These are phyloP conservation scores for Myriosclerotinia scirpicola DNA, from an alignment of 2,329 filamentous ascomycete species.

Conservation along the genomic window DNA sequence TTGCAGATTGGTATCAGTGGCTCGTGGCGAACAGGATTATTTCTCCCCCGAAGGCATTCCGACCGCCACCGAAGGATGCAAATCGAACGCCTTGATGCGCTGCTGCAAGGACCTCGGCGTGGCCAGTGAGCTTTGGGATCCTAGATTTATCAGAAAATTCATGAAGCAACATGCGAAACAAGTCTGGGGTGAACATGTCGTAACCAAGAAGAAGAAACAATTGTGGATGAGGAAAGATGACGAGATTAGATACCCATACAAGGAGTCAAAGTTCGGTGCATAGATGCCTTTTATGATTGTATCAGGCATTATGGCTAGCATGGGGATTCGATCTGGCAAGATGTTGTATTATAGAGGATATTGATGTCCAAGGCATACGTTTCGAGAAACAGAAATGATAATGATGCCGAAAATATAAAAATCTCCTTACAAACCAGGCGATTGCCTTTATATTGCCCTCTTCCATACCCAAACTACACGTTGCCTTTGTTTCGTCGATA, in stretches of 20 bases:
- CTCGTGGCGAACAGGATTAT: slow-evolving; percentile 91
- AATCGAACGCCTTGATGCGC: slow-evolving; percentile 95
- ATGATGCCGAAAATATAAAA: neutral
- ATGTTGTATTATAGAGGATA: slow-evolving; percentile 16
- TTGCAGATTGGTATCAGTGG: slow-evolving; percentile 80
- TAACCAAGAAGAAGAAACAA: slow-evolving; percentile 85
- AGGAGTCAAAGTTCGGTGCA: slow-evolving; percentile 45
- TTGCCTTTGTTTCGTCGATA: neutral
- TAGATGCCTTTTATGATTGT: slow-evolving; percentile 4
- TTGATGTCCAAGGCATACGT: neutral
- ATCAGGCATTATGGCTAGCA: neutral
- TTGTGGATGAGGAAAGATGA: slow-evolving; percentile 86
- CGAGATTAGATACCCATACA: slow-evolving; percentile 63
- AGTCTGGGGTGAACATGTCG: slow-evolving; percentile 84
- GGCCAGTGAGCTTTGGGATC: slow-evolving; percentile 95
- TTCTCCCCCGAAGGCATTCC: slow-evolving; percentile 88
- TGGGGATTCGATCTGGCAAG: neutral
- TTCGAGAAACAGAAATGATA: neutral
- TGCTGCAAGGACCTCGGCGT: slow-evolving; percentile 98
- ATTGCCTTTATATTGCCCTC: neutral
- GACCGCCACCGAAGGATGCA: slow-evolving; percentile 93
- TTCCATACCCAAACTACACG: neutral
- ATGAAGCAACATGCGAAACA: slow-evolving; percentile 73
- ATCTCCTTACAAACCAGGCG: slow-evolving; percentile 1
- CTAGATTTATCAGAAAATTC: slow-evolving; percentile 81